These are phyloP conservation scores for Aspergillus sp. DNA, from an alignment of 2,329 filamentous ascomycete genomes.

Conservation along the genomic window DNA sequence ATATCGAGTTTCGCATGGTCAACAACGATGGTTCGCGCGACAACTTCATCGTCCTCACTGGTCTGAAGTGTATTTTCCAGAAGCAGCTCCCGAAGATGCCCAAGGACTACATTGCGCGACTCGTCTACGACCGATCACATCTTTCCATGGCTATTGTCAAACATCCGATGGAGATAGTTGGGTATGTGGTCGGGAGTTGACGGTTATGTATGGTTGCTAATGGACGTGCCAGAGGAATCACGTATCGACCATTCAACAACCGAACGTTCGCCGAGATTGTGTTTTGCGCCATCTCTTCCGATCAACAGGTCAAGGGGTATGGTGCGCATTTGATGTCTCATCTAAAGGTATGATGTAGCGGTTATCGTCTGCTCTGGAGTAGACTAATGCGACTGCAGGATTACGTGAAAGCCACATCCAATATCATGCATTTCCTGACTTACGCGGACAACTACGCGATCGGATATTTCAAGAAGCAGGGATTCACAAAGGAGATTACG, in stretches of 20 bases:
- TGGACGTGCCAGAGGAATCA: constrained; percentile 65
- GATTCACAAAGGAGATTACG: constrained; percentile 97
- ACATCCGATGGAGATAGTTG: constrained; percentile 86
- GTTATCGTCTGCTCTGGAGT: neutral
- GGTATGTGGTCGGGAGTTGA: constrained; percentile 30
- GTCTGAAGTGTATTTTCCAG: constrained; percentile 95
- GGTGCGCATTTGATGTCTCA: constrained; percentile 97
- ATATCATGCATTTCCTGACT: constrained; percentile 97
- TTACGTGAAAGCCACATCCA: constrained; percentile 92
- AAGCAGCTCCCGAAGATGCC: constrained; percentile 99
- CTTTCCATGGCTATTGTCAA: constrained; percentile 96
- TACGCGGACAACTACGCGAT: constrained; percentile 99
- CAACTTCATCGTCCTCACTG: constrained; percentile 87
- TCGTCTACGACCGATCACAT: constrained; percentile 96
- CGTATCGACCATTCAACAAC: constrained; percentile 86
- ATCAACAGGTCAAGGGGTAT: constrained; percentile 98
- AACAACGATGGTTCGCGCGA: constrained; percentile 89
- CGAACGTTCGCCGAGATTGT: constrained; percentile 96
- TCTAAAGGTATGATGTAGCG: constrained; percentile 54
- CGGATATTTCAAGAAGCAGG: constrained; percentile 98
- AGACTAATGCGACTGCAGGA: constrained; percentile 38
- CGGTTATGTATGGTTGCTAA: constrained; percentile 8
- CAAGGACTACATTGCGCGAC: constrained; percentile 93
- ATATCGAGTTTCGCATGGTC: constrained; percentile 94
- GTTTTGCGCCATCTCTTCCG: constrained; percentile 93